Percentiles rank a stretch among this genome's conserved stretches.
phyloP scores from a whole-genome alignment of 352 stramenopile genomes.

The Pythium folliculosum region DNA sequence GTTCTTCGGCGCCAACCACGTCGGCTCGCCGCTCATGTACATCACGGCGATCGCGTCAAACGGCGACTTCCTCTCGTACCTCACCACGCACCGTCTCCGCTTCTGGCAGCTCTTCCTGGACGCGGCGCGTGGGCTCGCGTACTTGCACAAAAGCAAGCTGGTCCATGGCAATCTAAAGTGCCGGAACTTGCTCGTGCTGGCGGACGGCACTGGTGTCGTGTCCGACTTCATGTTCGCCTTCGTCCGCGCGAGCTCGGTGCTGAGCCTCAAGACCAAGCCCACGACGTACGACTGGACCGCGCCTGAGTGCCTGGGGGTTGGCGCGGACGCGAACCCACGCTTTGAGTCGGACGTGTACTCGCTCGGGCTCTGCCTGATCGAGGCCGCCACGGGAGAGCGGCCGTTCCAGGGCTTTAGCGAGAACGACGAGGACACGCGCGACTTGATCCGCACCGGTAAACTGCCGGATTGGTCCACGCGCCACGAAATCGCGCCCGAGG shows the following conservation, averaged over 20 bases:
- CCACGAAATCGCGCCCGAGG: background rate
- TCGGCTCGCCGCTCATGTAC: constrained; percentile 7
- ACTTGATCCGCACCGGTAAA: too few relatives aligned
- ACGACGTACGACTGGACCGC: constrained; percentile 9
- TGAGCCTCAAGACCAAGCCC: constrained; percentile 21
- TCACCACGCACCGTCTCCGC: background rate
- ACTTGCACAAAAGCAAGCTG: constrained; percentile 35
- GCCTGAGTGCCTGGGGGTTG: constrained; percentile 18
- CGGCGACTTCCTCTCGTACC: constrained; percentile 16
- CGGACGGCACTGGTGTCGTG: constrained; percentile 30
- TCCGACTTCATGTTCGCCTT: constrained; percentile 40
- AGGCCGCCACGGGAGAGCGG: constrained; percentile 22
- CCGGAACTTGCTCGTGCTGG: constrained; percentile 37
- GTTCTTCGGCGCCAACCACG: constrained; percentile 24
- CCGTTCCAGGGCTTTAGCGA: too few relatives aligned
- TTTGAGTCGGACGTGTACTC: constrained; percentile 42
- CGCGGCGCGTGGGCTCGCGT: constrained; percentile 21
- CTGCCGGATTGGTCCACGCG: constrained; percentile 4
- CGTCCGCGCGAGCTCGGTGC: constrained; percentile 25
- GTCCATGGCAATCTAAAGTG: constrained; percentile 45
- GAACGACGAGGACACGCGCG: background rate
- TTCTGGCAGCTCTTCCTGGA: constrained; percentile 30
- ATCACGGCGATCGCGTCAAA: constrained; percentile 4
- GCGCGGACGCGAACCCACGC: constrained; percentile 13
- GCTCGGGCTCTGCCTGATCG: constrained; percentile 36